Base-by-base conservation (phyloP, 208 protist species). In the Leishmania aethiopica region DNA sequence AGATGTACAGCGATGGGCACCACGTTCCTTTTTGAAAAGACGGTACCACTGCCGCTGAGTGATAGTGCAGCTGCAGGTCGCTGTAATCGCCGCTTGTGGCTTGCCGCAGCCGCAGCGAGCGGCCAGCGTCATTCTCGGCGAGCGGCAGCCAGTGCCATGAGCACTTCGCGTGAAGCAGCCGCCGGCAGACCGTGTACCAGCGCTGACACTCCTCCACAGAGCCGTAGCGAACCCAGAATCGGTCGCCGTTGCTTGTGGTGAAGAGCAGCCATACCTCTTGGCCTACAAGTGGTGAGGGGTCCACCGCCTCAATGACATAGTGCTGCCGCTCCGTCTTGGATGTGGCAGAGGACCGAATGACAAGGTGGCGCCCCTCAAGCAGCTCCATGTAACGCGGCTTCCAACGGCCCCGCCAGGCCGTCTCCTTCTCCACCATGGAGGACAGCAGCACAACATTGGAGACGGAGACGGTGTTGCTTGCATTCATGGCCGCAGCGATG, bases 141-240 rank as follows among this genome's bases (percentile, higher is more conserved):
- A 93, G 81, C n/a, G 83, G 49, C 45, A 80, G 47, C 88, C 93
- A 96, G 73, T 93, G 86, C 93, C 93, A 96, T 49, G 91, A 78
- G 60, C 79, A 84, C 69, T 86, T 75, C 22, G 77, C 60, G 3
- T 76, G 82, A 76, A 96, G 71, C 11, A 83, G 62, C 22, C 79
- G 84, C 19, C 83, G 72, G 55, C 92, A 85, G 55, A 83, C 79
- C 40, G 42, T 62, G 53, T 78, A 81, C 93, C 93, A 96, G 37
- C 85, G 84, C 42, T 88, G 40, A 53, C 85, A 93, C 80, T 91
- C 82, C 51, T 86, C 83, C 7, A 42, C 76, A 25, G 81, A 89
- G 76, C 73, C 53, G 78, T 94, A 94, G 80, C 87, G 86, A 1
- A 94, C 75, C 93, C 93, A 96, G 72, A 96, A 94, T n/a, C 80